Evolutionary conservation across 208 protist genomes (phyloP).

Genomic region (Leptomonas pyrrhocoris): DNA sequence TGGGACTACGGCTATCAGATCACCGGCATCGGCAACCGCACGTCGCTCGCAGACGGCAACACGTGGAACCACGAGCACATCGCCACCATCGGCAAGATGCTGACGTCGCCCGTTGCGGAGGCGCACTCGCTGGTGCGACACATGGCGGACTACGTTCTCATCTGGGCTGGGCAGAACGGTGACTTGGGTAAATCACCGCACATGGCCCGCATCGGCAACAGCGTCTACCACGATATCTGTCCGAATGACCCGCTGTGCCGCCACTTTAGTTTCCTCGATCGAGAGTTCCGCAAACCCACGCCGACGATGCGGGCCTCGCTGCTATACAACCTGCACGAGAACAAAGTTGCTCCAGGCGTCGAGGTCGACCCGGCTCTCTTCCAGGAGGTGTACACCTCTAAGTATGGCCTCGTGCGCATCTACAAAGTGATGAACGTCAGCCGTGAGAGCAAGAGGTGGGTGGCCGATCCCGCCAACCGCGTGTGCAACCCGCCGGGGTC

Average conservation of each 20-base stretch:
- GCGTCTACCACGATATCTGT: constrained; percentile 78
- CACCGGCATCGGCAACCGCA: constrained; percentile 96
- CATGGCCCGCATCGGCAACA: constrained; percentile 77
- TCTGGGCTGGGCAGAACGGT: constrained; percentile 54
- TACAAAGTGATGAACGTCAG: constrained; percentile 95
- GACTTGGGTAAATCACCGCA: constrained; percentile 69
- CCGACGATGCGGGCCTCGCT: constrained; percentile 58
- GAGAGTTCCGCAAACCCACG: no score
- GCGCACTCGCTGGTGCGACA: constrained; percentile 92
- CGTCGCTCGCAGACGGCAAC: constrained; percentile 98
- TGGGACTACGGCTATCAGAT: constrained; percentile 99
- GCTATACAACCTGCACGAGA: constrained; percentile 62
- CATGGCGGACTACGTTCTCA: constrained; percentile 97
- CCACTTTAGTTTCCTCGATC: constrained; percentile 45
- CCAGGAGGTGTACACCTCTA: constrained; percentile 93
- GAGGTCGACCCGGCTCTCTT: constrained; percentile 39
- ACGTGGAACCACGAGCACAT: constrained; percentile 99
- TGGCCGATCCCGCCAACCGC: constrained; percentile 57
- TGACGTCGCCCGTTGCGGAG: constrained; percentile 84
- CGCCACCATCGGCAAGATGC: constrained; percentile 94
- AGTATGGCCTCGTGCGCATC: constrained; percentile 97
- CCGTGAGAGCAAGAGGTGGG: constrained; percentile 60
- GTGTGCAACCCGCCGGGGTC: constrained; percentile 59
- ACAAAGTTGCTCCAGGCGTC: constrained; percentile 6
- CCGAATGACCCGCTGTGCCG: constrained; percentile 65